These are phyloP conservation scores for Purpureocillium takamizusanense DNA, from an alignment of 2,329 filamentous ascomycete species.

Conservation along the genomic window DNA sequence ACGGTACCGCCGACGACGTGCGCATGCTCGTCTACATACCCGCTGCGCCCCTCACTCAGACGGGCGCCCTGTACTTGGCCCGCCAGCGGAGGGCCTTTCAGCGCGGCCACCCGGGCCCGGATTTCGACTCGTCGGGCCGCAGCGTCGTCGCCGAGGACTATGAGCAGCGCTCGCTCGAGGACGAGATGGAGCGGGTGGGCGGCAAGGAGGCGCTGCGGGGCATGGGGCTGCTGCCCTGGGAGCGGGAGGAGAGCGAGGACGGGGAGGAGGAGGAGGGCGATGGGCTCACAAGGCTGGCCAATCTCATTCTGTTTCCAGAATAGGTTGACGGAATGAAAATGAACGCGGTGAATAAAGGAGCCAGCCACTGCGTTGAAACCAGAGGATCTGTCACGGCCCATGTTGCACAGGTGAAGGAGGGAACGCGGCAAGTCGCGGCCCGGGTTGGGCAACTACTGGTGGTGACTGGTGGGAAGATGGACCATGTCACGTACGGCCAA, in stretches of 20 bases:
- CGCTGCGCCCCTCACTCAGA: constrained; percentile 47
- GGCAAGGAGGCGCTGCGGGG: constrained; percentile 41
- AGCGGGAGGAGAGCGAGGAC: too few relatives aligned
- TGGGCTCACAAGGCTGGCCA: constrained; percentile 44
- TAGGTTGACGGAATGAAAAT: background rate
- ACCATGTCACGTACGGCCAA: too few relatives aligned
- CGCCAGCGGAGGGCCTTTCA: constrained; percentile 49
- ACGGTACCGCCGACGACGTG: constrained; percentile 18
- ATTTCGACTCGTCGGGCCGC: constrained; percentile 45
- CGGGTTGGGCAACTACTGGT: too few relatives aligned
- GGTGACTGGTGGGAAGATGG: too few relatives aligned
- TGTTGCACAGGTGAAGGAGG: too few relatives aligned
- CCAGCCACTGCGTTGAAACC: too few relatives aligned
- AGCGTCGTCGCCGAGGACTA: constrained; percentile 39
- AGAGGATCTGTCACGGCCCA: too few relatives aligned
- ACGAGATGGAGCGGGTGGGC: constrained; percentile 41
- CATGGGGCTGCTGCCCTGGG: constrained; percentile 37
- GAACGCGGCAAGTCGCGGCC: too few relatives aligned
- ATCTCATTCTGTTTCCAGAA: constrained; percentile 32
- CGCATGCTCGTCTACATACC: constrained; percentile 47
- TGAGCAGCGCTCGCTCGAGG: constrained; percentile 37
- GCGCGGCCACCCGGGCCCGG: constrained; percentile 42
- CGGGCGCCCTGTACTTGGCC: constrained; percentile 47
- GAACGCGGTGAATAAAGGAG: too few relatives aligned
- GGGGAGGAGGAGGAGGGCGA: too few relatives aligned